Base-by-base conservation (phyloP, 768 basidiomycete genomes). In the Kwoniella dejecticola region DNA sequence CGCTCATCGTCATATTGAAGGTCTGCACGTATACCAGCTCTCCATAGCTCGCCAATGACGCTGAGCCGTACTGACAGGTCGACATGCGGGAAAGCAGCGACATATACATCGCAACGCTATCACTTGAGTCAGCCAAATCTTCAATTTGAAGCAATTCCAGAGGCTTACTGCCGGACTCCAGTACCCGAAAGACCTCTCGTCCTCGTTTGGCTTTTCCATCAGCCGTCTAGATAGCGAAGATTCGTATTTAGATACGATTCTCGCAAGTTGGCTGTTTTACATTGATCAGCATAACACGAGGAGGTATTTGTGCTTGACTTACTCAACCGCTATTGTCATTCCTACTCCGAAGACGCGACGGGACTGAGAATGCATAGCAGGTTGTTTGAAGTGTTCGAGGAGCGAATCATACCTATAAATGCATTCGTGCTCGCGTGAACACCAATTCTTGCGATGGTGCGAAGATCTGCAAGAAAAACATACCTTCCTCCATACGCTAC, bases 1-100 rank as follows among this genome's bases (percentile, higher is more conserved):
- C 77, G 31, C 12, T 71, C 69, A 66, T 78, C 77, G 42, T 78
- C 75, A 50, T 78, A 78, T 57, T 75, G 74, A 57, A 78, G 57
- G 61, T 78, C 77, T 23, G 77, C 75, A 29, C 68, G 36, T 33
- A 78, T 71, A 2, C 77, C 77, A 0, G 72, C 70, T 47, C 74
- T 47, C 77, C 77, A 78, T 21, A 78, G 53, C 54, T 78, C 77
- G 1, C 75, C 75, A 8, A 69, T 68, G 30, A 78, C 55, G 10
- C 47, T 52, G 38, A 78, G 59, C 13, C 77, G 46, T 12, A 62
- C 57, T 8, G 66, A 52, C 0, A 77, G 58, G 40, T 78, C 72
- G 3, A 68, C 66, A n/a, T 69, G 70, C 2, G 66, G 58, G 23
- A 64, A 67, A 21, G 69, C 66, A 1, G 71, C 74, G 1, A 78